A percentile compares a stretch with the other conserved stretches of the same genome.
Conservation (phyloP, 805 yeast species). For the Saturnispora serradocipensis region DNA sequence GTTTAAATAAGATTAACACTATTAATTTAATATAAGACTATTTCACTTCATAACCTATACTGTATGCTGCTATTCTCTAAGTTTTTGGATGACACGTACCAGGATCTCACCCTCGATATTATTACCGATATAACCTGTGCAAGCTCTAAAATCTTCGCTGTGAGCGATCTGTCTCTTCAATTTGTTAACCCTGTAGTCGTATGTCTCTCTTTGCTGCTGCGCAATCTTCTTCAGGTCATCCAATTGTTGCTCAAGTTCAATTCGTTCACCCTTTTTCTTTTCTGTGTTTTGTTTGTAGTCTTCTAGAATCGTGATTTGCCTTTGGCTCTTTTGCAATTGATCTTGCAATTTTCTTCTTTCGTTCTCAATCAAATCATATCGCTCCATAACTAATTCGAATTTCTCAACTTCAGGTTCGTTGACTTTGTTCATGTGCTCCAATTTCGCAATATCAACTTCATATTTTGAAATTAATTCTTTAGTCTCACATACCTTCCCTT, state of each 20-base stretch:
- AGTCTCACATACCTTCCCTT: not conserved
- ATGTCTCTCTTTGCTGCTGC: not conserved
- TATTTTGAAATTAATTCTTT: not conserved
- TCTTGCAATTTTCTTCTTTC: not conserved
- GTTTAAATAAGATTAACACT: not conserved
- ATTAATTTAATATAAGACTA: not conserved
- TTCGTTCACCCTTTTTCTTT: not conserved
- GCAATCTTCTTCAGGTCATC: not conserved
- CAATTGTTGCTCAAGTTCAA: not conserved
- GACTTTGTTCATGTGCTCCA: not conserved
- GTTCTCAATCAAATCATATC: conserved; percentile 1
- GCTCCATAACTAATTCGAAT: not conserved
- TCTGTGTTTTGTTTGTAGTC: not conserved
- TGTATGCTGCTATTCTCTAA: not conserved
- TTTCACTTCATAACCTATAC: not conserved
- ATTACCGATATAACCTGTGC: not conserved
- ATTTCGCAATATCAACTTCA: not conserved
- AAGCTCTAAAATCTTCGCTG: not conserved
- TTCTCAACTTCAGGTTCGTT: not conserved
- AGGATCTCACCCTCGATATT: conserved; percentile 1
- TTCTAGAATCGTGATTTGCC: not conserved
- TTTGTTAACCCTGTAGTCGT: not conserved
- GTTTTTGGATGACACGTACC: conserved; percentile 1
- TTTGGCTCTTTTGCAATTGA: not conserved
- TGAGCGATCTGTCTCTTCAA: not conserved